Percentiles rank a stretch among this genome's conserved stretches.
These are phyloP conservation scores for Solanum tacnaense DNA, from an alignment of 257 asterid genomes.

Conservation along the genomic window DNA sequence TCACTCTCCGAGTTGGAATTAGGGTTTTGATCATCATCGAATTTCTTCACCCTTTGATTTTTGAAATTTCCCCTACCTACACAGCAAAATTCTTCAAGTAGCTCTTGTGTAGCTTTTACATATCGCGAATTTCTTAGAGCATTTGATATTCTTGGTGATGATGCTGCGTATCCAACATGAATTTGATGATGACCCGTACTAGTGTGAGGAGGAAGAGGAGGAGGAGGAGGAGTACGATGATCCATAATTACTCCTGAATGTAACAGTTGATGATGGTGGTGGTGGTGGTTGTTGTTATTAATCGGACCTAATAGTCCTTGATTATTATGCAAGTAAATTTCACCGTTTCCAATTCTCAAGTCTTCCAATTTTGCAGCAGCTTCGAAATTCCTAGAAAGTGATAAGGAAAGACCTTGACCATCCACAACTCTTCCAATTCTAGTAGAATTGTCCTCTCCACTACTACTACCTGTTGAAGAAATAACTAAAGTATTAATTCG, in stretches of 20 bases:
- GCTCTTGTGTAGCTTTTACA: slow-evolving; percentile 44
- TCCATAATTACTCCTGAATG: slow-evolving; percentile 1
- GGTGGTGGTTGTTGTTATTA: not conserved
- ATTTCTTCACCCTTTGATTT: slow-evolving; percentile 15
- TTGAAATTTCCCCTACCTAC: slow-evolving; percentile 48
- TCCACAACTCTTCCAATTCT: slow-evolving; percentile 26
- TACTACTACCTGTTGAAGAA: not conserved
- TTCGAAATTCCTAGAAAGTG: slow-evolving; percentile 46
- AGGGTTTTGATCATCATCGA: slow-evolving; percentile 44
- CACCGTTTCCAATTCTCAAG: slow-evolving; percentile 22
- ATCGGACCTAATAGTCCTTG: slow-evolving; percentile 11
- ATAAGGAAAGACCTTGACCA: slow-evolving; percentile 62
- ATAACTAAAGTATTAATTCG: not conserved
- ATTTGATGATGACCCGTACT: slow-evolving; percentile 9
- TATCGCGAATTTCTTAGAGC: slow-evolving; percentile 37
- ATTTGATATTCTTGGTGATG: slow-evolving; percentile 23
- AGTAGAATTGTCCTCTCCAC: slow-evolving; percentile 5
- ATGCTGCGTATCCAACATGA: slow-evolving; percentile 31
- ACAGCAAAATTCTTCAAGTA: slow-evolving; percentile 63
- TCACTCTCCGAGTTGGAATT: slow-evolving; percentile 20
- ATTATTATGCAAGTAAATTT: slow-evolving; percentile 15
- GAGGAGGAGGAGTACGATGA: not conserved
- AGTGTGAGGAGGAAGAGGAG: not conserved
- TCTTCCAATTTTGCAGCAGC: slow-evolving; percentile 33
- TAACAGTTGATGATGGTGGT: not conserved